phyloP scores from a whole-genome alignment of 805 yeast species.

The Pichia phayaonensis region DNA sequence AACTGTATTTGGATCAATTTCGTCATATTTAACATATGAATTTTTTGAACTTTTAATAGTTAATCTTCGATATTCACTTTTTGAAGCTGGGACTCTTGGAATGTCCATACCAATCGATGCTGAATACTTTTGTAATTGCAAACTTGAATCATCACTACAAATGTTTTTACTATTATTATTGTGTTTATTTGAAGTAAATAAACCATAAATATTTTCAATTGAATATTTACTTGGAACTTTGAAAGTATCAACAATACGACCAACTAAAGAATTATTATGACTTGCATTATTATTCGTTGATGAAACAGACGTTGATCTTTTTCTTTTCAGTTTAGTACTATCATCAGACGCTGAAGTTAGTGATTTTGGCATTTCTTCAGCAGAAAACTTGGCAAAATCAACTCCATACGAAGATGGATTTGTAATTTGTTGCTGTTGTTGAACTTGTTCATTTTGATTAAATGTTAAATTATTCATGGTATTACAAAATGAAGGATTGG shows the following conservation, averaged over 20 bases:
- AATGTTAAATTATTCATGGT: conserved; percentile 10
- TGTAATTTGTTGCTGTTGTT: conserved; percentile 1
- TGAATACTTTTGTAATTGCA: not conserved
- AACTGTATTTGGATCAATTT: conserved; percentile 27
- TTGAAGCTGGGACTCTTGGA: conserved; percentile 10
- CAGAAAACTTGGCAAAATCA: conserved; percentile 11
- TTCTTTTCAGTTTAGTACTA: conserved; percentile 15
- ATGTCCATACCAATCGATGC: not conserved
- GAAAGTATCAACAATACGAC: conserved; percentile 15
- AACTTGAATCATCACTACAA: not conserved
- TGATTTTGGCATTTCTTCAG: conserved; percentile 25
- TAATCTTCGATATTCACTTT: conserved; percentile 23
- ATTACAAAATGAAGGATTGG: conserved; percentile 7
- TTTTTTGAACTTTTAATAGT: conserved; percentile 21
- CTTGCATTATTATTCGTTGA: conserved; percentile 9
- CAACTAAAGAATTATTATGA: conserved; percentile 5
- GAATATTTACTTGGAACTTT: conserved; percentile 17
- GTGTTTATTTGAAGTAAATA: conserved; percentile 21
- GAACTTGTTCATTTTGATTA: conserved; percentile 8
- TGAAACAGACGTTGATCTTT: conserved; percentile 17
- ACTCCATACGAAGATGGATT: conserved; percentile 21
- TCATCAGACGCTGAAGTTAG: conserved; percentile 16
- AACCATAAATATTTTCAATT: conserved; percentile 24
- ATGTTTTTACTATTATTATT: not conserved
- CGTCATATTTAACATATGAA: conserved; percentile 20